These are phyloP conservation scores for Yamadazyma dushanensis DNA, from an alignment of 1,139 yeast species.

Conservation along the genomic window DNA sequence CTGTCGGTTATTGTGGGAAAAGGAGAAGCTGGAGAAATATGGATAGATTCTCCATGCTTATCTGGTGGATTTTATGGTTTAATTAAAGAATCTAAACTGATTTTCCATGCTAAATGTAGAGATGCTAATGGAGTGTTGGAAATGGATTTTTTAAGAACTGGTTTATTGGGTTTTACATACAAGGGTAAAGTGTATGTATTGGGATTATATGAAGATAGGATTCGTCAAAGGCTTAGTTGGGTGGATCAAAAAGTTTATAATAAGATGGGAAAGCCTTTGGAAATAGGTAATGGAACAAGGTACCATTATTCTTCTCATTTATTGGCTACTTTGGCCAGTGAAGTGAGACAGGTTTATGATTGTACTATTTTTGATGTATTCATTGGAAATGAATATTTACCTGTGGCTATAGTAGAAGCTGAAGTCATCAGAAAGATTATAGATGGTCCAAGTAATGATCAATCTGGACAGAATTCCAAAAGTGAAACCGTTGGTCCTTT, in stretches of 20 bases:
- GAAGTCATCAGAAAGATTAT: slow-evolving; percentile 55
- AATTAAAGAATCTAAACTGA: slow-evolving; percentile 63
- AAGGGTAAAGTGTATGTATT: slow-evolving; percentile 86
- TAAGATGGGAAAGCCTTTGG: slow-evolving; percentile 31
- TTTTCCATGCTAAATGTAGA: slow-evolving; percentile 79
- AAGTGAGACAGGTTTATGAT: slow-evolving; percentile 81
- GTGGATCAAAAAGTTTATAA: slow-evolving; percentile 48
- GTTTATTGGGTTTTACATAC: slow-evolving; percentile 81
- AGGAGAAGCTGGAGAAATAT: slow-evolving; percentile 92
- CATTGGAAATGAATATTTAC: slow-evolving; percentile 81
- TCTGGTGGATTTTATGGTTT: slow-evolving; percentile 89
- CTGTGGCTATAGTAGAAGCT: slow-evolving; percentile 87
- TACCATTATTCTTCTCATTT: slow-evolving; percentile 87
- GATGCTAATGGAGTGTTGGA: slow-evolving; percentile 69
- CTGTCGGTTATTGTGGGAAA: slow-evolving; percentile 64
- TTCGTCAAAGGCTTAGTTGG: slow-evolving; percentile 74
- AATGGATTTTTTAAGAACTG: slow-evolving; percentile 85
- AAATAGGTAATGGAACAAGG: slow-evolving; percentile 43
- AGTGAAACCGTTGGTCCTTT: slow-evolving; percentile 12
- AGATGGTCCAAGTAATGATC: slow-evolving; percentile 18
- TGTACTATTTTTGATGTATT: slow-evolving; percentile 89
- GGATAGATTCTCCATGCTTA: slow-evolving; percentile 90
- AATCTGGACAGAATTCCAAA: slow-evolving; percentile 4
- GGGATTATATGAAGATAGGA: slow-evolving; percentile 89
- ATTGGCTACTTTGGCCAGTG: slow-evolving; percentile 75